Evolutionary conservation across 2,329 filamentous ascomycete genomes (phyloP).

Genomic region (Scorias spongiosa): DNA sequence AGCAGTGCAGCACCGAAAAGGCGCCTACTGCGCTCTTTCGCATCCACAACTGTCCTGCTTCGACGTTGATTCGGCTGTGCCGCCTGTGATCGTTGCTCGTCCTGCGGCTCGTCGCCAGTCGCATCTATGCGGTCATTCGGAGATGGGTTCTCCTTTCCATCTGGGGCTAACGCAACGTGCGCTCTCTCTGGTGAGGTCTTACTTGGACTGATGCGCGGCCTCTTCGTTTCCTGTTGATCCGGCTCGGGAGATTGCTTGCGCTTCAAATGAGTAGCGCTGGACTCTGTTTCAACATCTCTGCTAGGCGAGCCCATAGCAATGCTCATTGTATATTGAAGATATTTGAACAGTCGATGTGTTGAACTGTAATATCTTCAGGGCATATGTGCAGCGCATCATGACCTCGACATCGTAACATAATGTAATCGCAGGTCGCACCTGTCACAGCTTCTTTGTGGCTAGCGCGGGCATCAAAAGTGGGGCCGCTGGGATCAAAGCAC

Average conservation of each 20-base stretch:
- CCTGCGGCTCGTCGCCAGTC: not conserved
- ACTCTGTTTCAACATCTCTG: not conserved
- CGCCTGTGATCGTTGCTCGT: constrained; percentile 1
- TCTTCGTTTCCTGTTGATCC: constrained; percentile 14
- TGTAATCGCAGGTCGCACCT: too few relatives aligned
- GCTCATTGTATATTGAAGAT: too few relatives aligned
- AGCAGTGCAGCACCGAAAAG: constrained; percentile 55
- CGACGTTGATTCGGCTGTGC: constrained; percentile 1
- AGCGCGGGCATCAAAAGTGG: too few relatives aligned
- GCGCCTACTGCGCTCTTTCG: constrained; percentile 39
- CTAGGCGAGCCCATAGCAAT: too few relatives aligned
- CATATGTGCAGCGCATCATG: too few relatives aligned
- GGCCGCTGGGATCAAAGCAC: too few relatives aligned
- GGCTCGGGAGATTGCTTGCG: constrained; percentile 10
- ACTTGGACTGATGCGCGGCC: constrained; percentile 16
- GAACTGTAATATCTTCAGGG: too few relatives aligned
- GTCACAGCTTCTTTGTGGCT: too few relatives aligned
- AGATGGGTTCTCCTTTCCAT: constrained; percentile 2
- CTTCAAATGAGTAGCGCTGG: constrained; percentile 11
- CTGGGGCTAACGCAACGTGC: constrained; percentile 1
- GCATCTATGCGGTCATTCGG: not conserved
- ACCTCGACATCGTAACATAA: too few relatives aligned
- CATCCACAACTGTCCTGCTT: constrained; percentile 4
- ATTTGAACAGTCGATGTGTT: too few relatives aligned
- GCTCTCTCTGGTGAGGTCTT: not conserved